Evolutionary conservation across 768 basidiomycete species (phyloP), one percentile per base, ranked within the genome.

Genomic region (Macrocybe gigantea): DNA sequence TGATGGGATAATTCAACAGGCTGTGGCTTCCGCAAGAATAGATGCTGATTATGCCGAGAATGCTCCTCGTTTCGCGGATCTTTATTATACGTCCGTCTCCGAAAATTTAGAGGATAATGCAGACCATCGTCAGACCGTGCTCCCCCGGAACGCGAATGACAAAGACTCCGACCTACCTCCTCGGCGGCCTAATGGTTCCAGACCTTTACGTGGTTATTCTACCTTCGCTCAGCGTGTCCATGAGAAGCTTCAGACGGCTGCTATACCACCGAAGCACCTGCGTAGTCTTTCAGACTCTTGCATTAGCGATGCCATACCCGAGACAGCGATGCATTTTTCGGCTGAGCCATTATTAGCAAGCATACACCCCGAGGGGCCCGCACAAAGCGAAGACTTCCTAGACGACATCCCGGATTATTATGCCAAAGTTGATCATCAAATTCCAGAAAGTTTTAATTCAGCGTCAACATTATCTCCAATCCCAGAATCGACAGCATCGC

Each of bases 221-320:
- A 66, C 68, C 4, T 77, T 81, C 60, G 59, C 72, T 33, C 53
- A 56, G 33, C 73, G 73, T 41, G 68, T 74, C 5, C 68, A 71
- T 47, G 67, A 74, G 45, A 77, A 74, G 53, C 58, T 68, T 29
- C 55, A 61, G 37, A 58, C 57, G 29, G 54, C 52, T 6, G 48
- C 48, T 29, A 37, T n/a, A 29, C 46, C 22, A 37, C 29, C 10
- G 41, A 4, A 22, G 22, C 22, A 22, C 22, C 22, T 22, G 22
- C 22, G 22, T 22, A 22, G 22, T 4, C 22, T 22, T 22, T 22
- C 22, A 22, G 22, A 22, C 22, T 22, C 22, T 22, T 22, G 22
- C 22, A 22, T 22, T 22, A 4, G 22, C 2, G 22, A 22, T 22
- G 22, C 22, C 22, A 22, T 22, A 22, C 22, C 22, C 22, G 22